These are phyloP conservation scores for Tagetes erecta DNA, from an alignment of 129 eudicot species.

Conservation along the genomic window DNA sequence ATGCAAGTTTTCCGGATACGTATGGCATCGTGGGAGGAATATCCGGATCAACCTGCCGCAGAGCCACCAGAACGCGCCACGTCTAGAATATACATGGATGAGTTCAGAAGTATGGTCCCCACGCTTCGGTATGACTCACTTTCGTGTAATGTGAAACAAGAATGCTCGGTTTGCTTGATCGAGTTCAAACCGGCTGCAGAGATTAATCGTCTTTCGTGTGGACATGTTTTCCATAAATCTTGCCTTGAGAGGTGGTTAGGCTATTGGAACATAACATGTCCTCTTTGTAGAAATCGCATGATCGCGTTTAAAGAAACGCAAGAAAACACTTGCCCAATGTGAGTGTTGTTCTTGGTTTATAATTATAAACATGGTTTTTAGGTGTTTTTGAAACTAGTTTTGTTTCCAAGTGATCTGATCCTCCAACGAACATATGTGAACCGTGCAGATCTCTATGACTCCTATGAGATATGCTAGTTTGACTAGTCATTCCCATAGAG, in stretches of 20 bases:
- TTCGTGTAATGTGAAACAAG: conserved; percentile 40
- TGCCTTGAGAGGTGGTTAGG: conserved; percentile 86
- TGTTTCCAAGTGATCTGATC: too few relatives aligned
- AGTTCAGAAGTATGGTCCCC: conserved; percentile 60
- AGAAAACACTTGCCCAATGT: conserved; percentile 82
- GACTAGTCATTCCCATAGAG: too few relatives aligned
- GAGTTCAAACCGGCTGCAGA: conserved; percentile 67
- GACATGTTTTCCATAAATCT: conserved; percentile 71
- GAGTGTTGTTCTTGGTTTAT: conserved; percentile 1
- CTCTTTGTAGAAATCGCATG: conserved; percentile 70
- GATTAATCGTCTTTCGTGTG: conserved; percentile 66
- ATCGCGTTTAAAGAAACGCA: conserved; percentile 53
- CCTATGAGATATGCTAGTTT: too few relatives aligned
- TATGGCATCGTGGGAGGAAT: conserved; percentile 52
- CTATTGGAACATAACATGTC: conserved; percentile 73
- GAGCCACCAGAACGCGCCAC: conserved; percentile 45
- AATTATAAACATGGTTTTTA: too few relatives aligned
- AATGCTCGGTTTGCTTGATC: conserved; percentile 81
- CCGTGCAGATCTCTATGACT: too few relatives aligned
- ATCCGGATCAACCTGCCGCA: conserved; percentile 27
- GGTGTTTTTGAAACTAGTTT: too few relatives aligned
- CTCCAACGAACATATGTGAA: too few relatives aligned
- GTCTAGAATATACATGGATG: conserved; percentile 55
- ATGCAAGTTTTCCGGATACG: conserved; percentile 61
- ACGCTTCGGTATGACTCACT: conserved; percentile 56